Evolutionary conservation across 495 filamentous ascomycete genomes (phyloP), one percentile per base, ranked within the genome.

Genomic region (Beverwykella pulmonaria): DNA sequence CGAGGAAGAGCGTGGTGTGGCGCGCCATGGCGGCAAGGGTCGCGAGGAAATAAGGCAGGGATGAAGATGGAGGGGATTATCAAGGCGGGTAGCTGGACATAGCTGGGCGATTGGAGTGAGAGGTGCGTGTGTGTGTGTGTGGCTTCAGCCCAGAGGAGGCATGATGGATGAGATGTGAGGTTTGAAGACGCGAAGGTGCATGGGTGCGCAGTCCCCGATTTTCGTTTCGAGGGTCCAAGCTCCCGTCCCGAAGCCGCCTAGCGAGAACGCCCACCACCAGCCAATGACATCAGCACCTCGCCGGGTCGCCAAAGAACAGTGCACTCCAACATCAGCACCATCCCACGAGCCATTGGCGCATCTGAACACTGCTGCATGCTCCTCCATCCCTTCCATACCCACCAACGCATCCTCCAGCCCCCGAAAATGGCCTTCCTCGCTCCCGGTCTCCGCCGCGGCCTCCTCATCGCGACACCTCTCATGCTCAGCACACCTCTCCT

Each of bases 281-380:
- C 64, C 64, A 67, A 67, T 67, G 64, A 67, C 64, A 61, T 67
- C 64, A 67, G 49, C 52, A 58, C 27, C 26, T 27, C 8, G 10
- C 9, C 19, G 6, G 8, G 6, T 15, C 3, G 3, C 39, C 39
- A 7, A 4, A 15, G 17, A 9, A 10, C 39, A 3, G 6, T 2
- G 17, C 39, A n/a, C 15, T 44, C 39, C 6, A 44, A 12, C 39
- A 7, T 44, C 39, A 44, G 3, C 25, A 34, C 52, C 52, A 2
- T 12, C 27, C 14, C 34, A n/a, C 17, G 22, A 39, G 54, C 36
- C 19, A 58, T 32, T 27, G 19, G 30, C n/a, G n/a, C n/a, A n/a
- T n/a, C n/a, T n/a, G n/a, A n/a, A 17, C 25, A 7, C 34, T 12
- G 7, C 58, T 20, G 12, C 44, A 34, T 34, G 15, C 26, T 48